Evolutionary conservation across 202 grass and related monocot genomes (phyloP), one percentile per base, ranked within the genome.

Genomic region (Carex sylvatica): DNA sequence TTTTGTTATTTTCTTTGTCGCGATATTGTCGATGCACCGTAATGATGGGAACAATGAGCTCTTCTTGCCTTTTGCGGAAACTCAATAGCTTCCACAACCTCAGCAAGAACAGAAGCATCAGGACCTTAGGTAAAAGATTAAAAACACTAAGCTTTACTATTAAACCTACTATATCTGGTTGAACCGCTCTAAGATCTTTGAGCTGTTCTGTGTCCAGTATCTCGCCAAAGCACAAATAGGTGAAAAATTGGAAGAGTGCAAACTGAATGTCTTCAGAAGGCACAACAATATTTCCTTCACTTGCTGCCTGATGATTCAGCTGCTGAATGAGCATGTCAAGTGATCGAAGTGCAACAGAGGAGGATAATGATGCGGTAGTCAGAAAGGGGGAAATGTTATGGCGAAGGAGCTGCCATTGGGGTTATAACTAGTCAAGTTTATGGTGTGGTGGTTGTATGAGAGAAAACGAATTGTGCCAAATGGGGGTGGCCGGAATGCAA

Each of bases 61-160:
- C 62, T 11, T 23, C 12, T 74, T 89, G 84, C 14, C 56, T 89
- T 59, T 56, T 83, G 3, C 79, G 65, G 2, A 68, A 68, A 19
- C 16, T 40, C 65, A 19, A 68, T n/a, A 68, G 65, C 8, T 68
- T 68, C 65, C 65, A 68, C 33, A 68, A 36, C 15, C 65, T 68
- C 13, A 33, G 65, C 5, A 68, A 68, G 33, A 38, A 68, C 6
- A 36, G 0, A 2, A 40, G 14, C 65, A 68, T 68, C 65, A 68
- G 33, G 33, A 40, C 14, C 65, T 68, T 68, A 3, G 65, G 33
- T 40, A 38, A 68, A 5, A 68, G 65, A 68, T 68, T 68, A 33
- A 68, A 68, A 40, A 68, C 65, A 68, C 33, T 40, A n/a, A 68
- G 65, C 31, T 68, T 68, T 8, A 68, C 6, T 68, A 15, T 31